These are phyloP conservation scores for Cynara cardunculus DNA, from an alignment of 129 eudicot genomes.

Conservation along the genomic window DNA sequence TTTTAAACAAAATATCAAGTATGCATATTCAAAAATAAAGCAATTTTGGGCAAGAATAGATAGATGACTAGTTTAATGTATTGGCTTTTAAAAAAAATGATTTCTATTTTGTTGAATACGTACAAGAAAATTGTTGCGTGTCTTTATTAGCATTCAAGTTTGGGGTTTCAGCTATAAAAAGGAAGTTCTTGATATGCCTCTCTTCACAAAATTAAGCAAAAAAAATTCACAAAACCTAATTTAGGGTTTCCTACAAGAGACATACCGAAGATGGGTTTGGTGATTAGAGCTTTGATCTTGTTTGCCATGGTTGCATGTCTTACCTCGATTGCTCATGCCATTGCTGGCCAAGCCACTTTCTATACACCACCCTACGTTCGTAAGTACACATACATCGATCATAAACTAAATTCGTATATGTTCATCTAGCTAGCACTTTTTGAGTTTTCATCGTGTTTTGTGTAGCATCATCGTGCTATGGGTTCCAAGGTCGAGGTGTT, in stretches of 20 bases:
- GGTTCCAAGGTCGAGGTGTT: too few species aligned
- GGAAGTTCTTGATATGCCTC: neutral
- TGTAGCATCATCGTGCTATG: neutral
- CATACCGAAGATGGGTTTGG: neutral
- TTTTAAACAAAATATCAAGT: neutral
- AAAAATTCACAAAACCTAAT: neutral
- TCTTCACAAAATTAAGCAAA: neutral
- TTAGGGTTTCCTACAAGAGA: neutral
- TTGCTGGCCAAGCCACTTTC: conserved; percentile 16
- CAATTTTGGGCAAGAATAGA: neutral
- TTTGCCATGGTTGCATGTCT: neutral
- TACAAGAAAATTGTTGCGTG: neutral
- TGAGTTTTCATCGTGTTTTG: neutral
- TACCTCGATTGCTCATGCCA: conserved; percentile 2
- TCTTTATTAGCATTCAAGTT: neutral
- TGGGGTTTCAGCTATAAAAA: neutral
- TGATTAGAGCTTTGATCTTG: neutral
- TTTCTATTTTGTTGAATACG: neutral
- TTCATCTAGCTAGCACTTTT: neutral
- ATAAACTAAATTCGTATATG: neutral
- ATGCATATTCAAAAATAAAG: neutral
- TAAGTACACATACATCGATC: neutral
- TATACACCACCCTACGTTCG: conserved; percentile 22
- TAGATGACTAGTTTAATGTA: neutral
- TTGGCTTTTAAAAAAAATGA: too few species aligned